Percentiles rank a stretch among this genome's conserved stretches.
phyloP scores from a whole-genome alignment of 2,329 filamentous ascomycete genomes.

The Fusarium falciforme region DNA sequence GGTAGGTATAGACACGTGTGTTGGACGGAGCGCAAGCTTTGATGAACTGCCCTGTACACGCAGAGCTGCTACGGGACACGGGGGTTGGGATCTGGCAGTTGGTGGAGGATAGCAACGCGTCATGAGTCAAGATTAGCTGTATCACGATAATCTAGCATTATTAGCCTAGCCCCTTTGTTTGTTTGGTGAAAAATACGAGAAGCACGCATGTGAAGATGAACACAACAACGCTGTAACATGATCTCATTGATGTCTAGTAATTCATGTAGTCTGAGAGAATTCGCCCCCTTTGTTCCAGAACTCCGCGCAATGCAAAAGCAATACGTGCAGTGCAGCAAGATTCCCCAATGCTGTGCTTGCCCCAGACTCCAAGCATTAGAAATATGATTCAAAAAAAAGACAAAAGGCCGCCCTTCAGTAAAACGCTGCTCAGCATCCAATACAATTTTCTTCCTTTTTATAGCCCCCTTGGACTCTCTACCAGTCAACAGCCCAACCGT shows the following conservation, averaged over 20 bases:
- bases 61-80: slow-evolving; percentile 27
- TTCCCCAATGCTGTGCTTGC: neutral
- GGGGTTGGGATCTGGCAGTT: slow-evolving; percentile 1
- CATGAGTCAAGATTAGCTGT: slow-evolving; percentile 39
- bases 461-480: slow-evolving; percentile 51
- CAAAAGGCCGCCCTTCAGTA: neutral
- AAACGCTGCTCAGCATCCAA: neutral
- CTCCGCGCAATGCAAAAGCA: slow-evolving; percentile 21
- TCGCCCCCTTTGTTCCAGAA: slow-evolving; percentile 5
- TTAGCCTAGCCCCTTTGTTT: neutral
- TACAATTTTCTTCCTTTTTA: neutral
- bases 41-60: slow-evolving; percentile 37
- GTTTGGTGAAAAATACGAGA: neutral
- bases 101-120: slow-evolving; percentile 35
- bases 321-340: neutral
- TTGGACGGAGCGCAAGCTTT: slow-evolving; percentile 39
- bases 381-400: neutral
- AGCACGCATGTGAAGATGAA: neutral
- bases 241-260: slow-evolving; percentile 1
- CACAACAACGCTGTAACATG: neutral
- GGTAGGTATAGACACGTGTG: slow-evolving; percentile 31
- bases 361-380: slow-evolving; percentile 17
- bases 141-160: slow-evolving; percentile 14
- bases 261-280: neutral
- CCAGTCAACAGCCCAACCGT: slow-evolving; percentile 95